Evolutionary conservation across 768 basidiomycete genomes (phyloP), one percentile per base, ranked within the genome.

Genomic region (Cyclocybe cylindracea): DNA sequence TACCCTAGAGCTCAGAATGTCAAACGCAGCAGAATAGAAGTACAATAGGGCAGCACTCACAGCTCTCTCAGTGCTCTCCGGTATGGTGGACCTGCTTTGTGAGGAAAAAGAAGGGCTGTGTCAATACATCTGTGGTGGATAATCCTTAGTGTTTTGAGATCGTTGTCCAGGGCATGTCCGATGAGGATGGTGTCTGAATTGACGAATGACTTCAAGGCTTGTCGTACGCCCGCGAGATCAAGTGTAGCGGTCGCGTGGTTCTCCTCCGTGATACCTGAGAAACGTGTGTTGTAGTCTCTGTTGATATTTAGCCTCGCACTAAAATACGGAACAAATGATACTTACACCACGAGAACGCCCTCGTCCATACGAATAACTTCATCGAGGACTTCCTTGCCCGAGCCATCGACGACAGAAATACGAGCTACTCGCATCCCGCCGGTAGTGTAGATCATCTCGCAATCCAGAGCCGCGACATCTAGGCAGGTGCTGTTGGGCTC

Each of bases 381-480:
- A 66, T 99, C 97, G 41, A 96, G 86, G 2, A 98, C 78, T 46
- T 84, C 75, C 24, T 73, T 71, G 1, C 92, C 93, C 1, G 75
- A 65, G 7, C 85, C 87, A 63, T 96, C 89, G 2, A 98, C 83
- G 6, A 96, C 83, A 0, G 95, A 97, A 2, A 97, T 85, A 3
- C 97, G 82, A 2, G 94, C 96, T 3, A 97, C 84, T 16, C 88
- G 85, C 79, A 93, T 84, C 0, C 97, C 97, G 4, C 89, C 91
- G 0, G 95, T 98, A 0, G 93, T 90, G 71, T 95, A 94, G 7
- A 98, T 78, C 91, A 98, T 94, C 70, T 99, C 97, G 64, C 97
- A 98, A 66, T 99, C 97, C 44, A 98, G 74, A 0, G 92, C 92
- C 5, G 86, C 90, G 4, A 98, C 81, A 50, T 94, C 90, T 40